Evolutionary conservation across 2,329 filamentous ascomycete genomes (phyloP), one percentile per base, ranked within the genome.

Genomic region (Clonostachys solani): DNA sequence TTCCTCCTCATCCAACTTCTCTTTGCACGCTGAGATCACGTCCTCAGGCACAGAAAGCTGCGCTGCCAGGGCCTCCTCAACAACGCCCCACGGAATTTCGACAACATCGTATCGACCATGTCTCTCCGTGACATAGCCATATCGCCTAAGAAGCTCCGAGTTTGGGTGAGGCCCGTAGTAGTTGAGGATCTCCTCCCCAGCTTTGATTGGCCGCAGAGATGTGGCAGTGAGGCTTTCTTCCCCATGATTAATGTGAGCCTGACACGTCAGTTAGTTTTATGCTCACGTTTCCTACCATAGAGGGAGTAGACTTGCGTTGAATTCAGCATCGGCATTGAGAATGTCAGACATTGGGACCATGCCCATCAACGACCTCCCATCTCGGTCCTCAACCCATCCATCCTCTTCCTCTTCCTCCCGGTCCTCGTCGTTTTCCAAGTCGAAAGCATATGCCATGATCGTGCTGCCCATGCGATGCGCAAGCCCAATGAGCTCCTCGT

Each of bases 361-460:
- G 45, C 87, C 91, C 67, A 95, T 89, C 61, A 77, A 68, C 1
- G 72, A 68, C 52, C 73, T 73, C 9, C 72, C 73, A 4, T 84
- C 74, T 44, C 75, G 74, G 47, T 87, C 83, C 48, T 85, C 82
- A 2, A 86, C 74, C 71, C 84, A 86, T 40, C 80, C 82, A 19
- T 83, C 82, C 7, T 78, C 71, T 12, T 83, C 78, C 4, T 79
- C 74, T 15, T 82, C 80, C 0, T 70, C 63, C 1, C 80, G 73
- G 5, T 83, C 74, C 5, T 83, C 78, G 0, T 74, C 69, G 8
- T 72, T 73, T 43, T 81, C 79, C 7, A 95, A 78, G 55, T 96
- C 91, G 61, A 96, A 96, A 0, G 90, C 90, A 61, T 95, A 96
- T 0, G 90, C 86, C 90, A 96, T 95, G 54, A 96, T 92, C 15